A percentile compares a stretch with the other conserved stretches of the same genome.
phyloP scores from a whole-genome alignment of 495 filamentous ascomycete genomes.

The Viridothelium virens region DNA sequence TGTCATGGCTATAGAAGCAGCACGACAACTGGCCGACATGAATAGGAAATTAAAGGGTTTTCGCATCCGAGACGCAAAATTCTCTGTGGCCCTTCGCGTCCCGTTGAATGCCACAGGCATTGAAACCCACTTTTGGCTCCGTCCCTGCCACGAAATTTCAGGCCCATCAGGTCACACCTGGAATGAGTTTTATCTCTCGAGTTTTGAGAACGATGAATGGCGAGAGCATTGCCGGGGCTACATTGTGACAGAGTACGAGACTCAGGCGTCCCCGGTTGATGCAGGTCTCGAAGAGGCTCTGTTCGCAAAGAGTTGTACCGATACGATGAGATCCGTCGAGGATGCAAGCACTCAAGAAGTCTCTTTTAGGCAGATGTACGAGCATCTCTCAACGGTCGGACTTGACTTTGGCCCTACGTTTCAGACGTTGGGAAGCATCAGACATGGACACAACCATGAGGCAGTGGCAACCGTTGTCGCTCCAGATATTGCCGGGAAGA shows the following conservation, averaged over 20 bases:
- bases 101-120: background rate
- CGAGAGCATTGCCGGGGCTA: conserved; percentile 12
- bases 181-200: conserved; percentile 9
- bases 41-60: background rate
- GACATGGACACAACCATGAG: background rate
- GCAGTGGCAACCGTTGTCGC: conserved; percentile 20
- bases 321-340: conserved; percentile 8
- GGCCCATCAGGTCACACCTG: conserved; percentile 1
- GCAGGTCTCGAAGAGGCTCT: conserved; percentile 4
- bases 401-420: conserved; percentile 23
- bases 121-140: conserved; percentile 9
- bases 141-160: background rate
- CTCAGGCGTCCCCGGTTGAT: background rate
- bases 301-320: background rate
- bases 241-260: conserved; percentile 10
- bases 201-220: conserved; percentile 12
- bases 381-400: conserved; percentile 14
- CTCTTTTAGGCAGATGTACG: conserved; percentile 11
- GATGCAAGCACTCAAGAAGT: background rate
- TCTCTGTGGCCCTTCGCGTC: background rate
- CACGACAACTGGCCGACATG: background rate
- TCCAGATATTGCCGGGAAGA: conserved; percentile 34
- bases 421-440: background rate
- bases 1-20: conserved; percentile 8
- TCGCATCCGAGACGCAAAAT: background rate